Evolutionary conservation across 352 stramenopile species (phyloP).

Genomic region (Pilasporangium apinafurcum): DNA sequence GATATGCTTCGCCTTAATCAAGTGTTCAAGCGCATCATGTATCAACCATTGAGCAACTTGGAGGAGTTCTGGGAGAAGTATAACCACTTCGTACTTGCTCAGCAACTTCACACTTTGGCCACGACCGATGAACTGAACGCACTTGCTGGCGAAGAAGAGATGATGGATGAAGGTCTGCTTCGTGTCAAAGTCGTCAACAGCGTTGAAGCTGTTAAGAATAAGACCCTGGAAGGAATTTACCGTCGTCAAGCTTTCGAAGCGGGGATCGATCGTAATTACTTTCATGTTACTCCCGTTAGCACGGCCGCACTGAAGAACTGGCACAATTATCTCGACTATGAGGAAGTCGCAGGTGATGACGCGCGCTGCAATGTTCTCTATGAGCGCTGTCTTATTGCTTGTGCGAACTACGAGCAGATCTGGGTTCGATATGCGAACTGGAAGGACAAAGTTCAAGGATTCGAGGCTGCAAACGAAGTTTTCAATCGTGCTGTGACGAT

Average conservation of each 20-base stretch:
- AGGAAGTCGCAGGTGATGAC: slow-evolving; percentile 48
- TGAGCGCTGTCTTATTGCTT: slow-evolving; percentile 75
- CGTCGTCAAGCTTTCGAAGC: slow-evolving; percentile 65
- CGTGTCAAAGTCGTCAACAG: slow-evolving; percentile 81
- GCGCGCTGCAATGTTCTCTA: slow-evolving; percentile 60
- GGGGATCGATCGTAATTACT: slow-evolving; percentile 77
- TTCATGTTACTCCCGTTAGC: slow-evolving; percentile 68
- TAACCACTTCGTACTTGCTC: slow-evolving; percentile 76
- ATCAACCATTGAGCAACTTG: slow-evolving; percentile 63
- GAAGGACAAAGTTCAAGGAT: slow-evolving; percentile 44
- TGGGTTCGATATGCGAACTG: slow-evolving; percentile 69
- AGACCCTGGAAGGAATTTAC: slow-evolving; percentile 52
- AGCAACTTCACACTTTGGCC: slow-evolving; percentile 55
- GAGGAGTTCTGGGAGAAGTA: slow-evolving; percentile 85
- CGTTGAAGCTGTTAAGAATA: slow-evolving; percentile 68
- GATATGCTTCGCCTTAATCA: slow-evolving; percentile 75
- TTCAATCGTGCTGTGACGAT: slow-evolving; percentile 55
- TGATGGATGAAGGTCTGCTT: slow-evolving; percentile 75
- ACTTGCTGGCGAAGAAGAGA: slow-evolving; percentile 43
- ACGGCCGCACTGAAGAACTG: slow-evolving; percentile 70
- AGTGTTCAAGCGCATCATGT: slow-evolving; percentile 76
- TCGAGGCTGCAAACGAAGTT: slow-evolving; percentile 56
- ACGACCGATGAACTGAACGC: slow-evolving; percentile 55
- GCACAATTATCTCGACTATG: slow-evolving; percentile 75
- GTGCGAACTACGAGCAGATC: slow-evolving; percentile 79